Evolutionary conservation across 768 basidiomycete genomes (phyloP), one percentile per base, ranked within the genome.

Genomic region (Pleurotus pulmonarius): DNA sequence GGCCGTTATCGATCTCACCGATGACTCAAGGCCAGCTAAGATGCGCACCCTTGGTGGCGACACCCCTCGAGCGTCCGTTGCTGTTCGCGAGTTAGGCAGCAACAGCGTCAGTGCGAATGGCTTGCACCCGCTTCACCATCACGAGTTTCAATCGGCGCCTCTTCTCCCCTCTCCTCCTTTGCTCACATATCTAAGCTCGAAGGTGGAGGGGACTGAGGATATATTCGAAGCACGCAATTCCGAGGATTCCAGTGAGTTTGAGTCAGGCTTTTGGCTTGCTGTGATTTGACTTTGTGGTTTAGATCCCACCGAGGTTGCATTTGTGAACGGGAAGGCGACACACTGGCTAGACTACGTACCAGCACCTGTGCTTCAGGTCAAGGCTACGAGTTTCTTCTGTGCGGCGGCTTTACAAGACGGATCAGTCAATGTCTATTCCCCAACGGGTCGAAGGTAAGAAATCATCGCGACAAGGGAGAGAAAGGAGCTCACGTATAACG

Each of bases 261-360:
- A 52, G 20, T 61, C 25, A 40, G 45, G 55, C 39, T 29, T 52
- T 43, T 38, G 55, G 22, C 9, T 39, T 39, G 9, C 13, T 49
- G 44, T 55, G n/a, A 22, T 41, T 46, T 37, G 58, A 43, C 58
- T 49, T 12, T 24, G 40, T 39, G 52, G 44, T 39, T 26, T 56
- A 86, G 88, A 79, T n/a, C 75, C 79, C 3, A 80, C 82, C 15
- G 92, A 94, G 63, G 78, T 98, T 13, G 71, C 81, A 5, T 85
- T 85, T 57, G 71, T 82, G 54, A 81, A 74, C 63, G 78, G 81
- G 34, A 86, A 85, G 71, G 82, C 87, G 57, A 88, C 85, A 9
- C 84, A 89, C 54, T 98, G 95, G 94, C 70, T 95, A 44, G 95
- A 98, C 69, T 98, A 90, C 70, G 64, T 96, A 6, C 84, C 90